Conservation (phyloP, 2,329 filamentous ascomycete species). For the Xylaria arbuscula region DNA sequence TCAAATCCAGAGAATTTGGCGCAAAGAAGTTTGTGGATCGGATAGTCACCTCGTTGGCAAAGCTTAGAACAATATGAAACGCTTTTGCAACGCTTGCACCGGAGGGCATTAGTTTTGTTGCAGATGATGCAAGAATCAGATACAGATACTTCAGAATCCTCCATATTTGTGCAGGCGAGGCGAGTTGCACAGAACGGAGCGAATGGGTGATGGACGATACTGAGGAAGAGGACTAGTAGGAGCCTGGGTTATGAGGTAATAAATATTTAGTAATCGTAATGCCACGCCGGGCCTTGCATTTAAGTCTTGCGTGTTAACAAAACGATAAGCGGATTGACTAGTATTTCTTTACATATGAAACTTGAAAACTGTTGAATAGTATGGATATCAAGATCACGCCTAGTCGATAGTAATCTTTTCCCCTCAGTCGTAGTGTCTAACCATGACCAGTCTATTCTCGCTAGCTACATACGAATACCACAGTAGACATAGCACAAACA, state of each 20-base stretch:
- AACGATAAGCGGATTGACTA: no score
- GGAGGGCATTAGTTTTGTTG: conserved; percentile 20
- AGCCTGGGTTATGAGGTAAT: background rate
- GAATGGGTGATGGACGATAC: background rate
- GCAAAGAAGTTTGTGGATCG: conserved; percentile 29
- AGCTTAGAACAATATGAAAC: conserved; percentile 26
- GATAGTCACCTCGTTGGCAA: conserved; percentile 27
- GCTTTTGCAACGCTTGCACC: conserved; percentile 19
- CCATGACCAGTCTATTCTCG: no score
- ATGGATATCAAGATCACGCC: no score
- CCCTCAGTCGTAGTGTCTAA: no score
- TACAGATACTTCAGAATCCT: background rate
- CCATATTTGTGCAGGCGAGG: background rate
- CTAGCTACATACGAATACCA: no score
- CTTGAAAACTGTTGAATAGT: no score
- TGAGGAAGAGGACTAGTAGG: background rate
- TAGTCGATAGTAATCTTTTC: no score
- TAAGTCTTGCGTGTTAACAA: no score
- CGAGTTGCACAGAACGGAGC: background rate
- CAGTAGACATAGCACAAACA: background rate
- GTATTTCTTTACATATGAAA: no score
- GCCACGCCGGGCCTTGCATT: no score
- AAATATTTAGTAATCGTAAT: background rate
- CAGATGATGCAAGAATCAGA: conserved; percentile 25
- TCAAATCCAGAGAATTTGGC: conserved; percentile 6